Percentiles rank a stretch among this genome's conserved stretches.
phyloP scores from a whole-genome alignment of 345 rosid species.

The Firmiana major region DNA sequence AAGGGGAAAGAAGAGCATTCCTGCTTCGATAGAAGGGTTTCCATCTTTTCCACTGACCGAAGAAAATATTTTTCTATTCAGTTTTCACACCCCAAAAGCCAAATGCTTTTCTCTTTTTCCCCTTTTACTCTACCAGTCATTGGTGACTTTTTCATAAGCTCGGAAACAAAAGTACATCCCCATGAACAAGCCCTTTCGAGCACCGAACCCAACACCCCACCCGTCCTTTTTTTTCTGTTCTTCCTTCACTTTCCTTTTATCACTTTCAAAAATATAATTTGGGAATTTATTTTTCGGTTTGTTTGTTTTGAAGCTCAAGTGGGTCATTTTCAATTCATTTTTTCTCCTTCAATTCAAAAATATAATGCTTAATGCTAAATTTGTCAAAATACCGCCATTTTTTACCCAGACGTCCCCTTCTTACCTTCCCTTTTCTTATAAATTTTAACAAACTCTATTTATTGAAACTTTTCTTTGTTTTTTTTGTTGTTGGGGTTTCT shows the following conservation, averaged over 20 bases:
- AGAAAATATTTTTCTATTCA: no score
- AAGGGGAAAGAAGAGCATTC: no score
- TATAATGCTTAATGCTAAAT: neutral
- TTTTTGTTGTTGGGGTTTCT: neutral
- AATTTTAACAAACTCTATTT: neutral
- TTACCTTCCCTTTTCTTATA: neutral
- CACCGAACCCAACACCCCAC: neutral
- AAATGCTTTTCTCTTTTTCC: neutral
- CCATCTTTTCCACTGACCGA: no score
- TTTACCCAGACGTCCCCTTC: neutral
- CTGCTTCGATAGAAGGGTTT: no score
- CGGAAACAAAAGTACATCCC: neutral
- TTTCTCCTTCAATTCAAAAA: neutral
- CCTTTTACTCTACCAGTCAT: neutral
- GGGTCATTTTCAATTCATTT: neutral
- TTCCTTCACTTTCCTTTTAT: neutral
- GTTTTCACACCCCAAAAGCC: no score
- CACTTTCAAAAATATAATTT: neutral
- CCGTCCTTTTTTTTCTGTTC: neutral
- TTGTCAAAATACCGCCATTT: constrained; percentile 5
- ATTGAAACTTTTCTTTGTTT: neutral
- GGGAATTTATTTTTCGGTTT: neutral
- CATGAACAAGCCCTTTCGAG: neutral
- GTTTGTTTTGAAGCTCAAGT: neutral
- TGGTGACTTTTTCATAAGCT: constrained; percentile 4